Base-by-base conservation (phyloP, 352 stramenopile species). In the Pythium apleroticum region DNA sequence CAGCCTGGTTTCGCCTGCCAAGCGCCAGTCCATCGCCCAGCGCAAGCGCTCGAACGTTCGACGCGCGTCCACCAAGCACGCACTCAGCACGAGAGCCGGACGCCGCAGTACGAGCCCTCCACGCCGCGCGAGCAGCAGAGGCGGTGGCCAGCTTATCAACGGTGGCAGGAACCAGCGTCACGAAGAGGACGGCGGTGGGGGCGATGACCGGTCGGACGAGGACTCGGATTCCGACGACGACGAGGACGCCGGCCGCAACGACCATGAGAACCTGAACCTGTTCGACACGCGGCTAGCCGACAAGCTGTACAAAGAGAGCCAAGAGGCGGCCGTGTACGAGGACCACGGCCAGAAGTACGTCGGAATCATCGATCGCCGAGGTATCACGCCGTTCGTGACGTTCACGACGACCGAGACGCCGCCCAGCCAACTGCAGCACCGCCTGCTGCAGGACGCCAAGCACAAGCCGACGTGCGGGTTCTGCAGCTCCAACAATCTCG, bases 401-500 rank as follows among this genome's bases (percentile, higher is more conserved):
- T 90, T 92, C 55, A 78, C 77, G 17, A 83, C 76, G 4, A 65
- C 61, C 0, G 72, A 85, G 46, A 86, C 67, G 1, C 84, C 84
- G 15, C 76, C 76, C n/a, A 90, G 81, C 31, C 71, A 82, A 27
- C 37, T 46, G 0, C 84, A 86, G 25, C 86, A 84, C 57, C 70
- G 69, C 10, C 8, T 87, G 8, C 43, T 69, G 9, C 22, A 63
- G 31, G 60, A 65, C 37, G 24, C 46, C 30, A 62, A 59, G 39
- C 62, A 65, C 45, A 57, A 57, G 24, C 61, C 67, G 0, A 49
- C 30, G 0, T 93, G 86, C 57, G 79, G 84, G 0, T 91, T 95
- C 54, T 93, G 86, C 59, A 86, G 72, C 63, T 85, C 78, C 1
- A 88, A 72, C 19, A 93, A 95, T 53, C 64, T 93, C 12, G 19